Conservation (phyloP, 805 yeast species). For the Barnettozyma californica region DNA sequence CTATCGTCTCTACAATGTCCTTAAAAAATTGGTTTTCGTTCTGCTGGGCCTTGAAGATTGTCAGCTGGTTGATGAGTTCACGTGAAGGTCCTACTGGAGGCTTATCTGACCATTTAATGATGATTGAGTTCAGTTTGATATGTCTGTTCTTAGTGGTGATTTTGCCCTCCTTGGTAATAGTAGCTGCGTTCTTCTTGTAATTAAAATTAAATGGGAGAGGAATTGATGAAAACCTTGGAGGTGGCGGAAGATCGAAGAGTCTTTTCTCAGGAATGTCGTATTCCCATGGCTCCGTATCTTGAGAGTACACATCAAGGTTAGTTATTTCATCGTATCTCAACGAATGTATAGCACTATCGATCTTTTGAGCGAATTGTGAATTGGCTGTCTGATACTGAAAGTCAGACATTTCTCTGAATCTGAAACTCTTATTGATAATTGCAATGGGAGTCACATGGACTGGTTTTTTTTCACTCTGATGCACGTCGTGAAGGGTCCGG, state of each 20-base stretch:
- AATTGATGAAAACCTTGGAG: constrained; percentile 75
- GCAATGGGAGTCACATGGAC: constrained; percentile 56
- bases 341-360: constrained; percentile 35
- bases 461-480: constrained; percentile 27
- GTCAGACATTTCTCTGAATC: constrained; percentile 83
- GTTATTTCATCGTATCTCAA: constrained; percentile 40
- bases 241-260: constrained; percentile 66
- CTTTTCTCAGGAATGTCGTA: constrained; percentile 13
- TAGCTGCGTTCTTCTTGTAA: constrained; percentile 67
- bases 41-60: constrained; percentile 29
- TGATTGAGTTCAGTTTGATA: constrained; percentile 48
- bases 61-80: constrained; percentile 42
- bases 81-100: constrained; percentile 48
- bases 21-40: constrained; percentile 22
- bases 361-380: constrained; percentile 42
- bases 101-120: constrained; percentile 42
- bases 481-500: constrained; percentile 33
- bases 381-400: constrained; percentile 68
- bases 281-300: constrained; percentile 34
- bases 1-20: constrained; percentile 28
- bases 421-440: constrained; percentile 59
- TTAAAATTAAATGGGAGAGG: constrained; percentile 73
- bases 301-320: constrained; percentile 28
- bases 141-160: constrained; percentile 41
- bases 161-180: constrained; percentile 40